These are phyloP conservation scores for Sparassis latifolia DNA, from an alignment of 1,284 basidiomycete species.

Conservation along the genomic window DNA sequence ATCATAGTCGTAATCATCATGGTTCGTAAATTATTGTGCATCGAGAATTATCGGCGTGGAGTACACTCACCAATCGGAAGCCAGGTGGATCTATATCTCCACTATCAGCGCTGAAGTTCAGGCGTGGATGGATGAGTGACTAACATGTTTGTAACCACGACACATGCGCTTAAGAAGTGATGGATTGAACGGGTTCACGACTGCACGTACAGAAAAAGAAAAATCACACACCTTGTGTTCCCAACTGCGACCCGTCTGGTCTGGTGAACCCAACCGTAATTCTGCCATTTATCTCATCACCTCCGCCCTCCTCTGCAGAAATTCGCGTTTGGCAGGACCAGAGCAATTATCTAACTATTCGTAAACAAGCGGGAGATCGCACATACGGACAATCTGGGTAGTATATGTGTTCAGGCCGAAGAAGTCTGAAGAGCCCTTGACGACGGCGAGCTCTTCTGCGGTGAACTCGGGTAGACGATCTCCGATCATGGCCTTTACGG, in stretches of 20 bases:
- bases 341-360: too few species aligned
- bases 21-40: background rate
- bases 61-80: slow-evolving; percentile 53
- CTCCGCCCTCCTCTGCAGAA: slow-evolving; percentile 27
- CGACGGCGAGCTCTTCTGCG: slow-evolving; percentile 36
- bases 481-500: slow-evolving; percentile 36
- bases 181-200: background rate
- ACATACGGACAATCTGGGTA: slow-evolving; percentile 39
- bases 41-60: background rate
- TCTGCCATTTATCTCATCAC: slow-evolving; percentile 38
- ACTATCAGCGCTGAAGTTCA: background rate
- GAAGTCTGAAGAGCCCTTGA: slow-evolving; percentile 46
- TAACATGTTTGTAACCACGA: slow-evolving; percentile 57
- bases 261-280: slow-evolving; percentile 33
- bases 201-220: background rate
- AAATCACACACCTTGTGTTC: slow-evolving; percentile 45
- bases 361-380: background rate
- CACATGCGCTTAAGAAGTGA: slow-evolving; percentile 39
- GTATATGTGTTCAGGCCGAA: slow-evolving; percentile 46
- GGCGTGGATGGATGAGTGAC: slow-evolving; percentile 14
- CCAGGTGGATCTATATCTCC: slow-evolving; percentile 42
- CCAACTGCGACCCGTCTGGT: slow-evolving; percentile 49
- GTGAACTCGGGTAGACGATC: slow-evolving; percentile 46
- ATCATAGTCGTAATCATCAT: background rate
- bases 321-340: too few species aligned